These are phyloP conservation scores for Fusarium burgessii DNA, from an alignment of 2,329 filamentous ascomycete species.

Conservation along the genomic window DNA sequence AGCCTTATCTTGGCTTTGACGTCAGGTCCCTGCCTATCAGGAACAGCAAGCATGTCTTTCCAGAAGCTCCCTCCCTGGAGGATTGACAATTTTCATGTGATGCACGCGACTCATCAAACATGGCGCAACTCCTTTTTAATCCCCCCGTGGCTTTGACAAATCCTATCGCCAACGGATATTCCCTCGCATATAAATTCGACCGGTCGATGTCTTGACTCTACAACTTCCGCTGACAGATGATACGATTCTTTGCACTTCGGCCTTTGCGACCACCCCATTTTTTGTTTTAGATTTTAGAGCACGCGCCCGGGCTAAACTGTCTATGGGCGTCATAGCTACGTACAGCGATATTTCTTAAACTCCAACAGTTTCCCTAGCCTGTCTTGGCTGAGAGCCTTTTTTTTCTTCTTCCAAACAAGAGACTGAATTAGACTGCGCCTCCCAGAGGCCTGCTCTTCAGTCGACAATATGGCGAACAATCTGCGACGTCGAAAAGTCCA, in stretches of 20 bases:
- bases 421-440: conserved; percentile 30
- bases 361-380: conserved; percentile 5
- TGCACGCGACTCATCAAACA: conserved; percentile 9
- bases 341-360: conserved; percentile 15
- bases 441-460: conserved; percentile 30
- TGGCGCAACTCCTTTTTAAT: conserved; percentile 7
- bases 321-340: conserved; percentile 43
- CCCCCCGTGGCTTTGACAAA: neutral
- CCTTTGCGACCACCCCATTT: conserved; percentile 30
- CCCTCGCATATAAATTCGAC: neutral
- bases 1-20: conserved; percentile 39
- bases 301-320: conserved; percentile 23
- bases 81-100: conserved; percentile 32
- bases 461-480: conserved; percentile 49
- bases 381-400: conserved; percentile 1
- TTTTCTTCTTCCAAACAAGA: conserved; percentile 6
- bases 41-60: conserved; percentile 37
- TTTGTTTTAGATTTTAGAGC: conserved; percentile 38
- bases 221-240: conserved; percentile 18
- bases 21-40: conserved; percentile 47
- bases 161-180: neutral
- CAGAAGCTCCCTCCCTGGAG: neutral
- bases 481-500: conserved; percentile 50
- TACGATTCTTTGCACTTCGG: conserved; percentile 21
- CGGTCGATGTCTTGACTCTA: neutral